Conservation (phyloP, 2,329 filamentous ascomycete genomes). For the Fusarium sp. region DNA sequence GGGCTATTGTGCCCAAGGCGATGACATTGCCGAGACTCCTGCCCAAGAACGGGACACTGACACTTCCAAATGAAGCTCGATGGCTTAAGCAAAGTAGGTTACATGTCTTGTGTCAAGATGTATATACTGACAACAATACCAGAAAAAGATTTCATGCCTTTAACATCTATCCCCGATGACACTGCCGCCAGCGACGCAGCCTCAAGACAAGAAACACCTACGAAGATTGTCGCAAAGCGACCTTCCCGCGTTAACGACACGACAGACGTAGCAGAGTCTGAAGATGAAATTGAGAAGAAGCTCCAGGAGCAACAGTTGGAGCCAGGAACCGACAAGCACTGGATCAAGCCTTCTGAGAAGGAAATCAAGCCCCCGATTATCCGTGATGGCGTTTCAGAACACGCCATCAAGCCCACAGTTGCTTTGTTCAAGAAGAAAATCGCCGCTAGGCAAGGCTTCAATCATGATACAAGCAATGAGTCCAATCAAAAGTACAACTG, state of each 20-base stretch:
- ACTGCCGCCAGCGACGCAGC: not conserved
- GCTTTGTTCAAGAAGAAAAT: slow-evolving; percentile 31
- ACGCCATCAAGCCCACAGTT: slow-evolving; percentile 40
- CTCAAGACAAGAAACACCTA: slow-evolving; percentile 15
- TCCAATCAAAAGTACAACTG: slow-evolving; percentile 22
- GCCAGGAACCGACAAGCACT: not conserved
- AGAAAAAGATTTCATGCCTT: slow-evolving; percentile 19
- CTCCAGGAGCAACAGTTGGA: slow-evolving; percentile 2
- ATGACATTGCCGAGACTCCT: not conserved
- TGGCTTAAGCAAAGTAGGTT: slow-evolving; percentile 35
- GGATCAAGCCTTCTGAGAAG: slow-evolving; percentile 7
- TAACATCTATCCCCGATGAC: slow-evolving; percentile 1
- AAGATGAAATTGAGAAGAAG: slow-evolving; percentile 7
- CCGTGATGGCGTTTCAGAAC: slow-evolving; percentile 39
- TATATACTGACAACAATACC: slow-evolving; percentile 8
- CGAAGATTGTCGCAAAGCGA: slow-evolving; percentile 2
- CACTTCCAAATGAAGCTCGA: not conserved
- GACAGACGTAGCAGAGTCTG: not conserved
- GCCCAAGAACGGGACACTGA: slow-evolving; percentile 5
- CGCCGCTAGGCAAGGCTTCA: slow-evolving; percentile 24
- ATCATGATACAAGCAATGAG: not conserved
- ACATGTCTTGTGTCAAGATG: too few relatives aligned
- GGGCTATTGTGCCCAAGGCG: not conserved
- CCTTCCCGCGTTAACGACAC: not conserved
- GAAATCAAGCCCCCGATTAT: slow-evolving; percentile 32